Base-by-base conservation (phyloP, 2,329 filamentous ascomycete species). In the Botrytis hyacinthi region DNA sequence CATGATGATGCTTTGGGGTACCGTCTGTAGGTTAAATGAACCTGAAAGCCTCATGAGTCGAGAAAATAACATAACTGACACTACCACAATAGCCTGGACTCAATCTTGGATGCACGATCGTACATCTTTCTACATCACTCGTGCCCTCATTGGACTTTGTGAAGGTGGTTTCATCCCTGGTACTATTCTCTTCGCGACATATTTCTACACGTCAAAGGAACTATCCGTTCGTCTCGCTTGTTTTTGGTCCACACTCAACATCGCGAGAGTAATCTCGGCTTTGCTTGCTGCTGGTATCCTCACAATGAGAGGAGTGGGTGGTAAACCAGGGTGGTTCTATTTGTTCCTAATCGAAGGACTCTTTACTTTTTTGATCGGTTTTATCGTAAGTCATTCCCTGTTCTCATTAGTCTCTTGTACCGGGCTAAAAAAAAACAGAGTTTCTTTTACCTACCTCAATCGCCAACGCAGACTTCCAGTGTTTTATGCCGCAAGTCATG, bases 141-240 rank as follows among this genome's bases (percentile, higher is more conserved):
- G 79, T 69, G 74, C 79, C 29, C 71, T 80, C 1, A 75, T 80
- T 32, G 79, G 78, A 42, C 75, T 79, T 18, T 69, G 79, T 40
- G 76, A 80, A 69, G 78, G 80, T 59, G 82, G 88, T 4, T 91
- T 91, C 75, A 91, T 91, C 73, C 88, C 89, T 9, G 88, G 87
- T 78, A 78, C 79, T 42, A 87, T 91, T 70, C 82, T 90, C 0
- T 92, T 92, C 78, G 84, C 92, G 2, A 89, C 86, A 42, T 93
- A 93, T 80, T 93, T 90, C 82, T 93, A 93, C 81, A 93, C 87
- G 18, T 87, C 88, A 3, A 86, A 85, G 74, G 87, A 92, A 80
- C 84, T 93, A 2, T 90, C 91, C 0, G 85, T 87, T 54, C 86
- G 91, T 0, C 83, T 93, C 37, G 88, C 87, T 70, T 92, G 86